Percentiles rank a stretch among this genome's conserved stretches.
These are phyloP conservation scores for Melianthus villosus DNA, from an alignment of 441 rosid genomes.

Conservation along the genomic window DNA sequence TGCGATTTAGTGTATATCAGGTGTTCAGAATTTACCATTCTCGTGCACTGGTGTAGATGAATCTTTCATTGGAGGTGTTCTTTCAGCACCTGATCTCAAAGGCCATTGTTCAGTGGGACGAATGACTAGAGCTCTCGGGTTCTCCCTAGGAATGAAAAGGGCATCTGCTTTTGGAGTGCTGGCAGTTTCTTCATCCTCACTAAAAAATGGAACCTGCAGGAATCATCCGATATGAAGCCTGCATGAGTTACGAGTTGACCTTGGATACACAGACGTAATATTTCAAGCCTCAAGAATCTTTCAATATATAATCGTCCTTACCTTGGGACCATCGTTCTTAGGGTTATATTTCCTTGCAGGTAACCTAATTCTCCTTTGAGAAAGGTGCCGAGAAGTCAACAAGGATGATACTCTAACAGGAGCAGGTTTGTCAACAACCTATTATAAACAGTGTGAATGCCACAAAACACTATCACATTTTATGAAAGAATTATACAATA, in stretches of 20 bases:
- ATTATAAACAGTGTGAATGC: slow-evolving; percentile 3
- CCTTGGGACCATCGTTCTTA: slow-evolving; percentile 54
- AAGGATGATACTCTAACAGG: slow-evolving; percentile 67
- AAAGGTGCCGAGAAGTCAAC: slow-evolving; percentile 68
- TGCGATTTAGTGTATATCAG: background rate
- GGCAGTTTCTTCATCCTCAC: slow-evolving; percentile 69
- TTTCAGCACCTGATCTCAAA: slow-evolving; percentile 32
- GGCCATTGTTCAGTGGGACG: slow-evolving; percentile 51
- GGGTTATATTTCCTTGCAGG: slow-evolving; percentile 77
- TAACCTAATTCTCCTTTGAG: slow-evolving; percentile 57
- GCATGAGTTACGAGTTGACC: no score
- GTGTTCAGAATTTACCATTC: slow-evolving; percentile 46
- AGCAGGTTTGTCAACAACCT: slow-evolving; percentile 76
- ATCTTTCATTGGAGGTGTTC: slow-evolving; percentile 28
- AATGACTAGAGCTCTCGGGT: slow-evolving; percentile 76
- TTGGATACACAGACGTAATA: no score
- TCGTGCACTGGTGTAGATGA: slow-evolving; percentile 24
- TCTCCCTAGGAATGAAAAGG: slow-evolving; percentile 74
- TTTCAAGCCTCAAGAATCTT: background rate
- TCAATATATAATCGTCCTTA: slow-evolving; percentile 10
- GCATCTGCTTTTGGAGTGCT: slow-evolving; percentile 89
- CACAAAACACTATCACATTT: no score
- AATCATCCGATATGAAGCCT: no score
- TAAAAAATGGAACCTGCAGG: slow-evolving; percentile 76
- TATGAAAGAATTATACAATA: no score